Evolutionary conservation across 495 filamentous ascomycete genomes (phyloP), one percentile per base, ranked within the genome.

Genomic region (Penicillium malachiteum): DNA sequence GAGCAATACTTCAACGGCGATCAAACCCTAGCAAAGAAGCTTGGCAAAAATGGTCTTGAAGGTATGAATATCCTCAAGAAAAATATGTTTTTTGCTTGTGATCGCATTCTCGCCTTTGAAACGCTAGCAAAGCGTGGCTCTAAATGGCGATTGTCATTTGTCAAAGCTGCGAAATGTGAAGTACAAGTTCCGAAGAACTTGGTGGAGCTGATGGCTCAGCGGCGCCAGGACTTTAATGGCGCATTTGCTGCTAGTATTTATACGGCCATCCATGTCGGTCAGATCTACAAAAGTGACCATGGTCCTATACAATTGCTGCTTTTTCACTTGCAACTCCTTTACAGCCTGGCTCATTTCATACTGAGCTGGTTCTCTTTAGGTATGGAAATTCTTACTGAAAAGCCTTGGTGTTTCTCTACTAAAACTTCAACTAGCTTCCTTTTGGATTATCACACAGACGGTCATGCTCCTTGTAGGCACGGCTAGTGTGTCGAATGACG

Each of bases 11-110:
- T 97, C 83, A 92, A 96, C 69, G 93, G 93, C 77, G 93, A 97
- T 66, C 92, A 96, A 71, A 97, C 93, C 0, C 84, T 96, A 17
- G 93, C 93, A 53, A 91, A 91, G 72, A 83, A 88, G 49, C 83
- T 96, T 50, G 91, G 90, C 48, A 93, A 94, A 75, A 97, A 97
- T 80, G 93, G 93, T 75, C 96, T 97, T 66, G 93, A 97, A 70
- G 93, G 92, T 57, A 97, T 97, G 93, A 96, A 96, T 69, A 97
- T 97, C 59, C 96, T 97, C 86, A 97, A 97, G 80, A 97, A 97
- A 82, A 97, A 97, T 82, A 97, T 97, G 92, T 97, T 96, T 80
- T 89, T 97, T 79, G 93, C 93, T 69, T 93, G 96, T 75, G 93
- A 97, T 85, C 92, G 93, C 79, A 97, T 97, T 76, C 82, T 97